A percentile compares a stretch with the other conserved stretches of the same genome.
Evolutionary conservation across 371 early-diverging fungal genomes (phyloP).

Genomic region (Apophysomyces variabilis): DNA sequence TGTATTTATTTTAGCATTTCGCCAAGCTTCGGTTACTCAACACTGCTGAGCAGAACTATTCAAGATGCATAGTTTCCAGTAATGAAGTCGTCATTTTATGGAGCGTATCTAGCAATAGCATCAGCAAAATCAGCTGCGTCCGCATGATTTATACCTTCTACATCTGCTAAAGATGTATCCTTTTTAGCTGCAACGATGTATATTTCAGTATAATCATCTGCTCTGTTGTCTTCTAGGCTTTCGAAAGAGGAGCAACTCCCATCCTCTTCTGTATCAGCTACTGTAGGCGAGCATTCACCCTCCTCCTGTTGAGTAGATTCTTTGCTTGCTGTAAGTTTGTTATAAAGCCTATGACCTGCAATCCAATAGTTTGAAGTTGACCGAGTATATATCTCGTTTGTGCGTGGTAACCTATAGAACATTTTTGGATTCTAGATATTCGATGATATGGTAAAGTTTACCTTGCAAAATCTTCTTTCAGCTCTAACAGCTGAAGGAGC

Average conservation of each 20-base stretch:
- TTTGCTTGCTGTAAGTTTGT: conserved; percentile 18
- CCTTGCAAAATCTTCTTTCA: conserved; percentile 61
- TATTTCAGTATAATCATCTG: conserved; percentile 50
- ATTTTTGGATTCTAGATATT: not conserved
- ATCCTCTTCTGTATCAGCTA: conserved; percentile 8
- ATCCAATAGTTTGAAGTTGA: conserved; percentile 68
- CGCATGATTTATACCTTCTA: conserved; percentile 49
- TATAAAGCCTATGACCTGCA: conserved; percentile 57
- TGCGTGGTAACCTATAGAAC: conserved; percentile 39
- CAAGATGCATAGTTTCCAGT: conserved; percentile 35
- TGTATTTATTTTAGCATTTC: too few species aligned
- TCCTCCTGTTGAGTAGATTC: conserved; percentile 18
- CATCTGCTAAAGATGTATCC: conserved; percentile 62
- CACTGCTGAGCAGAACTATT: conserved; percentile 6
- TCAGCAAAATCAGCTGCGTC: not conserved
- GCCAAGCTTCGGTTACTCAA: not conserved
- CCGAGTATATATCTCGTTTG: conserved; percentile 64
- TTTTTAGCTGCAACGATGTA: conserved; percentile 67
- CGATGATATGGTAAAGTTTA: conserved; percentile 13
- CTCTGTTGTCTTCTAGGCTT: not conserved
- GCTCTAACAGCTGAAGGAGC: conserved; percentile 52
- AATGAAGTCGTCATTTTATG: conserved; percentile 36
- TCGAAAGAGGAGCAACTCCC: conserved; percentile 10
- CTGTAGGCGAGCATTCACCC: not conserved
- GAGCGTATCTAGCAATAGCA: conserved; percentile 33